Percentiles rank a stretch among this genome's conserved stretches.
These are phyloP conservation scores for Erythrophleum ivorense DNA, from an alignment of 331 rosid species.

Conservation along the genomic window DNA sequence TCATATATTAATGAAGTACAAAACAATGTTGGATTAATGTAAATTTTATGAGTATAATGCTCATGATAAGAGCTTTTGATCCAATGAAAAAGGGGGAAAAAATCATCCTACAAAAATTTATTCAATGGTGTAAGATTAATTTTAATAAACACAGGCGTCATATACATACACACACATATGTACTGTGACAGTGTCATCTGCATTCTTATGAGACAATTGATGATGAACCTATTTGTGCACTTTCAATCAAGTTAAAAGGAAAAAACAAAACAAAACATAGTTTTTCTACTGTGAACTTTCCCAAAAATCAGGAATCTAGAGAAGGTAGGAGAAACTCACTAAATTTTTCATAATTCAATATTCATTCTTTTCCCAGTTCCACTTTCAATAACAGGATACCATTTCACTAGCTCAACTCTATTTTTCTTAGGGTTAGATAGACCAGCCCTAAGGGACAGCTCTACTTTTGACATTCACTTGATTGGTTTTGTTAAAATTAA, in stretches of 20 bases:
- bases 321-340: neutral
- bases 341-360: neutral
- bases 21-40: neutral
- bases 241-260: neutral
- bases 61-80: neutral
- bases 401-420: neutral
- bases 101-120: neutral
- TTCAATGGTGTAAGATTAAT: neutral
- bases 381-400: no score
- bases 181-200: neutral
- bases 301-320: neutral
- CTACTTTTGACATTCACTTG: neutral
- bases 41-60: neutral
- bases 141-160: neutral
- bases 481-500: neutral
- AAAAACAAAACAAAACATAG: no score
- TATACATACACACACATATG: neutral
- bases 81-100: neutral
- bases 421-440: neutral
- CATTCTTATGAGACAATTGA: neutral
- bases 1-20: neutral
- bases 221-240: neutral
- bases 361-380: neutral
- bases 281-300: neutral
- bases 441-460: neutral